Base-by-base conservation (phyloP, 768 basidiomycete genomes). In the Myochromella boudieri region DNA sequence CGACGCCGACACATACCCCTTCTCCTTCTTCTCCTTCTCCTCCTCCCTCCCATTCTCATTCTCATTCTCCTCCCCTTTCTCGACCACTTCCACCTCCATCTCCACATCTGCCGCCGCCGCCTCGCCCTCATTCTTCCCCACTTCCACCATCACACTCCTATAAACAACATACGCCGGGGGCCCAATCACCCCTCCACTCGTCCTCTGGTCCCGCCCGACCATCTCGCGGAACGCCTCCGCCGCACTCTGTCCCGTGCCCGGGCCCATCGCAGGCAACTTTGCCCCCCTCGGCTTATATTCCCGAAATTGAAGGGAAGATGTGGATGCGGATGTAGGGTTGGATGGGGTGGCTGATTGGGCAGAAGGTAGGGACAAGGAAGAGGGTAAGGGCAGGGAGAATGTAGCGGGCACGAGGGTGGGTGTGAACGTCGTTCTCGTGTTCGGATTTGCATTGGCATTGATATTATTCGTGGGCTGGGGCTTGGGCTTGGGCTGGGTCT, bases 151-250 rank as follows among this genome's bases (percentile, higher is more conserved):
- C 18, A 32, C 37, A 7, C 28, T 44, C 20, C 33, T 42, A 31
- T 54, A 54, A 2, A 54, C 42, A 37, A 47, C 45, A 37, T 51
- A 54, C 26, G 44, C 42, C 15, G 52, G 43, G 0, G 40, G 27
- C 22, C 48, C 52, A 11, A 53, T 37, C 26, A 53, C 34, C 2
- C 52, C 52, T 1, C 9, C 46, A 14, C 48, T 53, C 17, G 36
- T 37, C 32, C 32, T 31, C 43, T 50, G 42, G n/a, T 45, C 49
- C 34, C 34, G 37, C 22, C 41, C 31, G 17, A 58, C 42, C 45
- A 60, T 21, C 25, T 51, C 51, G 28, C 47, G 48, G 24, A 58
- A 55, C 36, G 44, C 52, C 37, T 58, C 56, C 31, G n/a, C n/a
- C n/a, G 52, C 55, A 11, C 46, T 48, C 10, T 56, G 33, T 3